phyloP scores from a whole-genome alignment of 768 basidiomycete species.

The Mycena vulgaris region DNA sequence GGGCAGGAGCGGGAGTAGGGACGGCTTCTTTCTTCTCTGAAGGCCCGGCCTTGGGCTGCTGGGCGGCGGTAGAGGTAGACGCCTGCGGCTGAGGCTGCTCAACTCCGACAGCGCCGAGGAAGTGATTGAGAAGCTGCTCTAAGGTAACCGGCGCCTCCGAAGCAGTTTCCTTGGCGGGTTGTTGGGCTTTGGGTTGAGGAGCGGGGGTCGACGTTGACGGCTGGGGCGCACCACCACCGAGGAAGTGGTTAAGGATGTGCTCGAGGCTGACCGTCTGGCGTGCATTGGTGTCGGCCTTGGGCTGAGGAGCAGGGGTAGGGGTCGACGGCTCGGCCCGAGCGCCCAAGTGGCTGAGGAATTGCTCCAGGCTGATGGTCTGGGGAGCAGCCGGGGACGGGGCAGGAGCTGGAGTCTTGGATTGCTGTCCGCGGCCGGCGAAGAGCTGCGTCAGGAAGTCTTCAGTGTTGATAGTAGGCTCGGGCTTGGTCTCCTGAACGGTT shows the following conservation, averaged over 20 bases:
- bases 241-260: constrained; percentile 16
- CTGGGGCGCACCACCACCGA: background rate
- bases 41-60: background rate
- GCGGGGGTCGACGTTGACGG: background rate
- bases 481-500: background rate
- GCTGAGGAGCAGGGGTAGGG: constrained; percentile 2
- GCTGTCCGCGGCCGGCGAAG: constrained; percentile 18
- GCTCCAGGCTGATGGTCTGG: background rate
- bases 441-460: constrained; percentile 16
- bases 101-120: background rate
- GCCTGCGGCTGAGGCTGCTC: background rate
- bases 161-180: too few species aligned
- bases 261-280: background rate
- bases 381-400: background rate
- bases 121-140: too few species aligned
- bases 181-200: background rate
- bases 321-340: constrained; percentile 1
- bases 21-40: constrained; percentile 3
- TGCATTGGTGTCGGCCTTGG: constrained; percentile 2
- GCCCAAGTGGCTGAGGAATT: constrained; percentile 13
- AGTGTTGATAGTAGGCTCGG: background rate
- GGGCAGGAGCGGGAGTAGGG: background rate
- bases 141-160: too few species aligned
- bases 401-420: background rate
- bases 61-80: background rate